These are phyloP conservation scores for Karstenula rhodostoma DNA, from an alignment of 2,329 filamentous ascomycete genomes.

Conservation along the genomic window DNA sequence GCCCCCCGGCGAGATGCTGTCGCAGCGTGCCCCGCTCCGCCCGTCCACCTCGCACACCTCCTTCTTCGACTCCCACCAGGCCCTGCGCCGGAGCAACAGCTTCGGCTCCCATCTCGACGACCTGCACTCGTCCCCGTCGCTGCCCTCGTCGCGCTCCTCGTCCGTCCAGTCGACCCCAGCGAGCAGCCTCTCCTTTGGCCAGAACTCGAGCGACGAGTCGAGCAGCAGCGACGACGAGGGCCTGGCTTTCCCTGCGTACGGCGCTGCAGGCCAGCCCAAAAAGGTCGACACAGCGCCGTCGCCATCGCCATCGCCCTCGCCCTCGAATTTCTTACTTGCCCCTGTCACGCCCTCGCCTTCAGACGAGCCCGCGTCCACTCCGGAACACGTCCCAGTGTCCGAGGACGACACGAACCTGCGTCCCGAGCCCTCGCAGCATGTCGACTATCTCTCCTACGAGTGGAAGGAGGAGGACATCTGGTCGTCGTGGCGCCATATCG, in stretches of 20 bases:
- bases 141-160: slow-evolving; percentile 52
- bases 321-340: slow-evolving; percentile 48
- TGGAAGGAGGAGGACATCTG: slow-evolving; percentile 97
- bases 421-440: slow-evolving; percentile 80
- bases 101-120: slow-evolving; percentile 50
- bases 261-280: slow-evolving; percentile 24
- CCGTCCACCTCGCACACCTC: slow-evolving; percentile 55
- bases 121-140: slow-evolving; percentile 46
- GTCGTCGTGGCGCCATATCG: slow-evolving; percentile 95
- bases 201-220: slow-evolving; percentile 58
- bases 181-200: slow-evolving; percentile 69
- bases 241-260: slow-evolving; percentile 57
- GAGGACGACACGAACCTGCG: slow-evolving; percentile 83
- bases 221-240: slow-evolving; percentile 54
- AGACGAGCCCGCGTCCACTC: slow-evolving; percentile 56
- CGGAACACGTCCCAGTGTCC: slow-evolving; percentile 64
- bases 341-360: slow-evolving; percentile 60
- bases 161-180: slow-evolving; percentile 70
- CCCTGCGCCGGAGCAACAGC: slow-evolving; percentile 45
- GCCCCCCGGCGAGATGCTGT: slow-evolving; percentile 54
- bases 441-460: slow-evolving; percentile 93
- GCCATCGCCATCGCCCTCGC: too few species aligned
- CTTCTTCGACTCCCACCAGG: slow-evolving; percentile 49
- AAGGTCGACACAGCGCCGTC: slow-evolving; percentile 24
- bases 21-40: slow-evolving; percentile 51